Percentiles rank a stretch among this genome's conserved stretches.
phyloP scores from a whole-genome alignment of 1,284 basidiomycete species.

The Naganishia cerealis region DNA sequence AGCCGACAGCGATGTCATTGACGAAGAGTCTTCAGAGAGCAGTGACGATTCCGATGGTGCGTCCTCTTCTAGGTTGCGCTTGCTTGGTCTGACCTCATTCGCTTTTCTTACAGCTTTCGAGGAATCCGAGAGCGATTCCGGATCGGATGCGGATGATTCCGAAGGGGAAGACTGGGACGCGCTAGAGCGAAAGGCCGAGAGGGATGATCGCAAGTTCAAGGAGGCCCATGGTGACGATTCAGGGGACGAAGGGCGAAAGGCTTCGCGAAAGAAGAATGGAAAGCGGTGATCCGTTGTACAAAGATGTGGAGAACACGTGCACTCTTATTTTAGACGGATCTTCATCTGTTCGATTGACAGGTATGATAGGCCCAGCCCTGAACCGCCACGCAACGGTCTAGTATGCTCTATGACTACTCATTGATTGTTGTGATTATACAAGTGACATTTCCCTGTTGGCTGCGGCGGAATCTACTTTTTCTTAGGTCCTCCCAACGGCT shows the following conservation, averaged over 20 bases:
- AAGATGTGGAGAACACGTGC: too few relatives aligned
- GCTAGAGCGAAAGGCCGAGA: conserved; percentile 30
- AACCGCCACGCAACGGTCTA: too few relatives aligned
- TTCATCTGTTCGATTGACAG: too few relatives aligned
- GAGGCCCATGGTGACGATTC: conserved; percentile 29
- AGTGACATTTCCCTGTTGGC: conserved; percentile 4
- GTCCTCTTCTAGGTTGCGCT: background rate
- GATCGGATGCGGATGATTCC: conserved; percentile 10
- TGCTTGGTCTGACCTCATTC: background rate
- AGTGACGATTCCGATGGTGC: conserved; percentile 26
- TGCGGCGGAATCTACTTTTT: conserved; percentile 30
- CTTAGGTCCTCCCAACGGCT: conserved; percentile 48
- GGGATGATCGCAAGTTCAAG: conserved; percentile 32
- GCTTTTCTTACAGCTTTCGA: conserved; percentile 7
- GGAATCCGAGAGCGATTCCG: conserved; percentile 25
- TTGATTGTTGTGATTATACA: conserved; percentile 22
- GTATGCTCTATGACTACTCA: conserved; percentile 2
- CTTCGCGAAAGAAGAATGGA: conserved; percentile 25
- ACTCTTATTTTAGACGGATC: too few relatives aligned
- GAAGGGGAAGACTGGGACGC: conserved; percentile 30
- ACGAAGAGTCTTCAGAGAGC: conserved; percentile 24
- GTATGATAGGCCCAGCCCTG: too few relatives aligned
- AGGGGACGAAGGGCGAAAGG: conserved; percentile 26
- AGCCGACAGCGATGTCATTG: conserved; percentile 19
- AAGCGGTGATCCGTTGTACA: conserved; percentile 20